These are phyloP conservation scores for Candida tibetensis DNA, from an alignment of 805 yeast species.

Conservation along the genomic window DNA sequence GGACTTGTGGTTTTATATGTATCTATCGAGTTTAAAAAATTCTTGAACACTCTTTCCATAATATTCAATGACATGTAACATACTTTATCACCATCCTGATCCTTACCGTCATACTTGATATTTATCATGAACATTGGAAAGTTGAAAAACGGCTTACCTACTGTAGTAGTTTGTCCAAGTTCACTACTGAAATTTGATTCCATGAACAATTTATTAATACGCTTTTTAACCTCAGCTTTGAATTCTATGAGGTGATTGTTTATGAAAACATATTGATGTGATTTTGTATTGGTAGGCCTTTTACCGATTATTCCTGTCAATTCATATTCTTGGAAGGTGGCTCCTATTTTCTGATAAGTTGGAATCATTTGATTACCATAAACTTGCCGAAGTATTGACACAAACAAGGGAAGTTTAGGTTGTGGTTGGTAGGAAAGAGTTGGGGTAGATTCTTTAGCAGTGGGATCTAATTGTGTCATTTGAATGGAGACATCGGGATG, in stretches of 20 bases:
- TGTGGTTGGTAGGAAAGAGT: constrained; percentile 9
- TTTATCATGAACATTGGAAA: constrained; percentile 40
- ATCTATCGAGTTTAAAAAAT: constrained; percentile 4
- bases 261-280: constrained; percentile 44
- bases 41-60: constrained; percentile 25
- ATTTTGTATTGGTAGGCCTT: constrained; percentile 29
- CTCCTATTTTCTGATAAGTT: constrained; percentile 24
- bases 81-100: constrained; percentile 28
- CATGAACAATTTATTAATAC: constrained; percentile 23
- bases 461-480: constrained; percentile 8
- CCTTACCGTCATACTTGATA: constrained; percentile 20
- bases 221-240: constrained; percentile 9
- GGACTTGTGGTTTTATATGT: not conserved
- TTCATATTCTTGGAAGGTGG: constrained; percentile 20
- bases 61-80: constrained; percentile 25
- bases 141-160: constrained; percentile 28
- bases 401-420: not conserved
- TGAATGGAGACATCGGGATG: constrained; percentile 20
- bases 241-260: constrained; percentile 36
- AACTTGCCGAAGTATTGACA: constrained; percentile 14
- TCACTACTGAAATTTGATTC: constrained; percentile 19
- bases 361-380: constrained; percentile 26
- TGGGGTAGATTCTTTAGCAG: constrained; percentile 9
- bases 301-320: constrained; percentile 42
- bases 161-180: not conserved